These are phyloP conservation scores for Aspergillus awamori DNA, from an alignment of 2,329 filamentous ascomycete genomes.

Conservation along the genomic window DNA sequence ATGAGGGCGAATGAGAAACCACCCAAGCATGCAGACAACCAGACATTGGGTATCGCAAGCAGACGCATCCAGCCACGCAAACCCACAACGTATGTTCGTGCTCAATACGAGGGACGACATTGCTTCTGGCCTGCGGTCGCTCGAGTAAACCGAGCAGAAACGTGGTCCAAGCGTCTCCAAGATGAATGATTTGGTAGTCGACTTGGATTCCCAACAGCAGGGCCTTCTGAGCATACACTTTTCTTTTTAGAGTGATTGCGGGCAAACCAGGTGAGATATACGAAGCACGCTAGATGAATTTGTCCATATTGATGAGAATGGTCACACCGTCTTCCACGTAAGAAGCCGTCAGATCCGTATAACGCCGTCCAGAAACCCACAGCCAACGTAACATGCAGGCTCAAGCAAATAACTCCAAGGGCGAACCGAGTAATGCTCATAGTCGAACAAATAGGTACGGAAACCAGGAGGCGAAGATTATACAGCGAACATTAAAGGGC, in stretches of 20 bases:
- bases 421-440: slow-evolving; percentile 37
- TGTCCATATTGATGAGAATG: slow-evolving; percentile 40
- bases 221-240: background rate
- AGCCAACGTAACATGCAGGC: slow-evolving; percentile 37
- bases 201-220: background rate
- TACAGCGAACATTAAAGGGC: slow-evolving; percentile 31
- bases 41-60: background rate
- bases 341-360: slow-evolving; percentile 41
- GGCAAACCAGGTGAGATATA: slow-evolving; percentile 31
- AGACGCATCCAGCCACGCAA: background rate
- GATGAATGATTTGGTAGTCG: background rate
- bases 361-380: slow-evolving; percentile 42
- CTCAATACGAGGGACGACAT: background rate
- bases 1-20: background rate
- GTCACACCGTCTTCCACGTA: slow-evolving; percentile 37
- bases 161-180: background rate
- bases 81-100: background rate
- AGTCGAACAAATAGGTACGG: slow-evolving; percentile 36
- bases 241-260: slow-evolving; percentile 22
- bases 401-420: slow-evolving; percentile 38
- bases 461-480: slow-evolving; percentile 33
- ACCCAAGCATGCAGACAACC: background rate
- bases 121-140: background rate
- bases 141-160: background rate
- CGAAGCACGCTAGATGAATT: slow-evolving; percentile 43